These are phyloP conservation scores for Leptomonas seymouri DNA, from an alignment of 208 protist species.

Conservation along the genomic window DNA sequence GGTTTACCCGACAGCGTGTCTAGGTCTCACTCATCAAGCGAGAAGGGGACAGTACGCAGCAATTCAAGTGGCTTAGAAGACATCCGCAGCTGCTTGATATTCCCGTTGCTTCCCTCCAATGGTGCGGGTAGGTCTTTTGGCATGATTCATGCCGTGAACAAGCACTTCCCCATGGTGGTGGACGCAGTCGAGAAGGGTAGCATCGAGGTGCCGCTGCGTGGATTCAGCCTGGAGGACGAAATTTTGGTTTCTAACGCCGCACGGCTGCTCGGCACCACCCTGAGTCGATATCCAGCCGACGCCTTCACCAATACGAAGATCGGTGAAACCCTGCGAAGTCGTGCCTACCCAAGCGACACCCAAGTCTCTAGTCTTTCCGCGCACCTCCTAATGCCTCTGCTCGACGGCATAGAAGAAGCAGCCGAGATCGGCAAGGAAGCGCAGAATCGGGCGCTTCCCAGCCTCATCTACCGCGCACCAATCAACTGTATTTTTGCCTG, in stretches of 20 bases:
- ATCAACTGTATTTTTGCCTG: slow-evolving; percentile 79
- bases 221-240: slow-evolving; percentile 70
- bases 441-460: slow-evolving; percentile 29
- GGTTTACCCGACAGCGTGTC: slow-evolving; percentile 31
- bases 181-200: slow-evolving; percentile 14
- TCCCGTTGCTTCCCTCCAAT: slow-evolving; percentile 66
- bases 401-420: slow-evolving; percentile 72
- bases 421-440: slow-evolving; percentile 63
- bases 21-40: slow-evolving; percentile 41
- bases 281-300: slow-evolving; percentile 69
- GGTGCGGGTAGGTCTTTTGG: slow-evolving; percentile 46
- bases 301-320: slow-evolving; percentile 56
- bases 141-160: slow-evolving; percentile 92
- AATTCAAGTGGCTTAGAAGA: slow-evolving; percentile 58
- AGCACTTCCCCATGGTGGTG: slow-evolving; percentile 39
- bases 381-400: slow-evolving; percentile 55
- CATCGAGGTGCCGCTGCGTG: slow-evolving; percentile 14
- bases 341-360: slow-evolving; percentile 35
- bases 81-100: slow-evolving; percentile 85
- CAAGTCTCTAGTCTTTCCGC: slow-evolving; percentile 25
- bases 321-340: slow-evolving; percentile 47
- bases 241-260: slow-evolving; percentile 49
- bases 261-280: slow-evolving; percentile 70
- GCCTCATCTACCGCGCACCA: slow-evolving; percentile 77
- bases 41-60: slow-evolving; percentile 10